Evolutionary conservation across 139 green algal species (phyloP), one percentile per base, ranked within the genome.

Genomic region (Chlorella sorokiniana): DNA sequence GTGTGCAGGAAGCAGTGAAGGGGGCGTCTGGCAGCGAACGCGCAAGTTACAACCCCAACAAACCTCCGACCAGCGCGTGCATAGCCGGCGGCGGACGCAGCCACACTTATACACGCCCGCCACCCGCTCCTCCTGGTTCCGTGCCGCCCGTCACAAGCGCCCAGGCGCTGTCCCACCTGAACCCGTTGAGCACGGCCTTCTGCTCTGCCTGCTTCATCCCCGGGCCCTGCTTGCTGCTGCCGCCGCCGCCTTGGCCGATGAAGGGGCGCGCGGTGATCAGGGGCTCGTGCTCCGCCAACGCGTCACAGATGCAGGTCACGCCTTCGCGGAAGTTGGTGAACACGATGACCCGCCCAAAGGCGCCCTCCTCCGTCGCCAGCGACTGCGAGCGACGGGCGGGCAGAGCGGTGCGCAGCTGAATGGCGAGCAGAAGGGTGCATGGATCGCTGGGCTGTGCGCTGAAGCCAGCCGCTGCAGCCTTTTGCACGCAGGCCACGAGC

Each of bases 221-320:
- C 37, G 23, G 35, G 16, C 68, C 72, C 14, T 8, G 3, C 2
- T 31, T 35, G 23, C 63, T 33, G 41, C 54, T 75, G 74, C 73
- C 78, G 31, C 79, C 82, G 9, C 54, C 82, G 27, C 92, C 90
- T 86, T 98, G 95, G 0, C 95, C 95, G 45, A 98, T 90, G 77
- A 98, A 98, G 35, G 87, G 93, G 88, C 77, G 89, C 40, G 92
- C 89, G 9, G 61, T 83, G 71, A 96, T 88, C 23, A 85, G 18
- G 9, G 86, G 86, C 48, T 86, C 68, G 42, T 93, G 83, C n/a
- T 83, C 64, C 31, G 84, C 81, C 38, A 98, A 85, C 41, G 85
- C 68, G 7, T 88, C 59, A 25, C 92, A 81, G 69, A 99, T 96
- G 37, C 90, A 69, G 2, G 80, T 42, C 51, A 98, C 96, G 27